Evolutionary conservation across 2,329 filamentous ascomycete genomes (phyloP).

Genomic region (Aspergillus jensenii): DNA sequence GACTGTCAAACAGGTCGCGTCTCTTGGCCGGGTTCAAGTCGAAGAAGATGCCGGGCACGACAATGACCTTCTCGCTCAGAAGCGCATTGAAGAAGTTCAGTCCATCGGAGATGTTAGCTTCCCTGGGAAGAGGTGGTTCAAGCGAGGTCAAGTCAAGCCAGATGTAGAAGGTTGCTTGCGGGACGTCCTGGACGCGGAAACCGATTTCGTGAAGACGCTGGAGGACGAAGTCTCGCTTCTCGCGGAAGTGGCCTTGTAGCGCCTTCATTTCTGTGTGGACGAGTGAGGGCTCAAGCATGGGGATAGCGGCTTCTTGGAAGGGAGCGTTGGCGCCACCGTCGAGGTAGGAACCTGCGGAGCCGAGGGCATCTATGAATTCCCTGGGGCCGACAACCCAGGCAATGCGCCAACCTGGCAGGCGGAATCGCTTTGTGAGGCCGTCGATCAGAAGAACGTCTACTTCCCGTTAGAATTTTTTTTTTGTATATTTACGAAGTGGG

Average conservation of each 20-base stretch:
- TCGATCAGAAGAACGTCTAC: conserved; percentile 88
- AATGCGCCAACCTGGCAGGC: conserved; percentile 92
- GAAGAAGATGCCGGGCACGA: conserved; percentile 97
- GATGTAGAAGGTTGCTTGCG: conserved; percentile 92
- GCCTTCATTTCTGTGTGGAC: conserved; percentile 86
- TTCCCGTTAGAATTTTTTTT: not conserved
- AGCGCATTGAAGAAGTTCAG: conserved; percentile 97
- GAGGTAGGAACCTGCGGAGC: conserved; percentile 88
- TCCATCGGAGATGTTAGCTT: conserved; percentile 78
- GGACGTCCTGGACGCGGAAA: conserved; percentile 79
- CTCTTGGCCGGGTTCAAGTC: conserved; percentile 89
- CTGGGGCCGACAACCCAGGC: conserved; percentile 96
- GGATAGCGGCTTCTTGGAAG: conserved; percentile 89
- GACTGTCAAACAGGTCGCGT: conserved; percentile 88
- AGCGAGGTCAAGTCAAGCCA: conserved; percentile 64
- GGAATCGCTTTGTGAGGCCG: conserved; percentile 93
- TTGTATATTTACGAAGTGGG: not conserved
- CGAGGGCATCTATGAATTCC: conserved; percentile 92
- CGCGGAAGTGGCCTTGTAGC: conserved; percentile 84
- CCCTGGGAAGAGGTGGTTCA: conserved; percentile 54
- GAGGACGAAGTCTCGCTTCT: conserved; percentile 91
- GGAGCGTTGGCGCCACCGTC: conserved; percentile 93
- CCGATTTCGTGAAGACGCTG: conserved; percentile 78
- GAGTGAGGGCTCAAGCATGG: conserved; percentile 84
- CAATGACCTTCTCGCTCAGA: conserved; percentile 89